Conservation (phyloP, 2,329 filamentous ascomycete genomes). For the Furcasterigmium furcatum region DNA sequence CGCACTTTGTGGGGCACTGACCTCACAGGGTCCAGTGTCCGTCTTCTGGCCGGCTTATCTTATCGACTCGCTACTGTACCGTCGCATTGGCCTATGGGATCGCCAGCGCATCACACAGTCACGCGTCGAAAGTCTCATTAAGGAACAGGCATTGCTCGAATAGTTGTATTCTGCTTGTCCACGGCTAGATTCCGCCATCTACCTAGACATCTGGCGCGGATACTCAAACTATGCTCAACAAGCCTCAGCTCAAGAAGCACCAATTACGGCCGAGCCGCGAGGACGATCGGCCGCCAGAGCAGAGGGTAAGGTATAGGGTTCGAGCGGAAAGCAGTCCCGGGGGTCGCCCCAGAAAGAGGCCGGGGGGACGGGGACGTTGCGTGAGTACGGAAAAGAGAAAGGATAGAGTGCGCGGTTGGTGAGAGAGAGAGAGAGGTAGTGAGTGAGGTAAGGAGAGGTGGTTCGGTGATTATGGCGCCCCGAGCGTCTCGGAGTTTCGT, state of each 20-base stretch:
- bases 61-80: not conserved
- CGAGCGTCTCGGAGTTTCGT: too few species aligned
- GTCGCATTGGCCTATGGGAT: too few species aligned
- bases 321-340: not conserved
- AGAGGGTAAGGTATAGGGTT: not conserved
- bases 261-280: too few species aligned
- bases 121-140: not conserved
- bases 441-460: not conserved
- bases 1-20: not conserved
- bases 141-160: not conserved
- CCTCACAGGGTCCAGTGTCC: not conserved
- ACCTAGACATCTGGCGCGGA: slow-evolving; percentile 14
- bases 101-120: too few species aligned
- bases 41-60: not conserved
- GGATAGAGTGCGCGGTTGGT: too few species aligned
- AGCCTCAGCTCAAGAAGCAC: not conserved
- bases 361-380: not conserved
- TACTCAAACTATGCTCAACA: slow-evolving; percentile 1
- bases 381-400: too few species aligned
- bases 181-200: slow-evolving; percentile 18
- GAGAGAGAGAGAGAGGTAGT: not conserved
- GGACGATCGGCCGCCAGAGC: too few species aligned
- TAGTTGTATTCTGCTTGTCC: slow-evolving; percentile 16
- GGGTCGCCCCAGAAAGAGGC: not conserved
- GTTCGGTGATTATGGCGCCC: too few species aligned